Conservation (phyloP, 2,329 filamentous ascomycete species). For the Westerdykella sp. region DNA sequence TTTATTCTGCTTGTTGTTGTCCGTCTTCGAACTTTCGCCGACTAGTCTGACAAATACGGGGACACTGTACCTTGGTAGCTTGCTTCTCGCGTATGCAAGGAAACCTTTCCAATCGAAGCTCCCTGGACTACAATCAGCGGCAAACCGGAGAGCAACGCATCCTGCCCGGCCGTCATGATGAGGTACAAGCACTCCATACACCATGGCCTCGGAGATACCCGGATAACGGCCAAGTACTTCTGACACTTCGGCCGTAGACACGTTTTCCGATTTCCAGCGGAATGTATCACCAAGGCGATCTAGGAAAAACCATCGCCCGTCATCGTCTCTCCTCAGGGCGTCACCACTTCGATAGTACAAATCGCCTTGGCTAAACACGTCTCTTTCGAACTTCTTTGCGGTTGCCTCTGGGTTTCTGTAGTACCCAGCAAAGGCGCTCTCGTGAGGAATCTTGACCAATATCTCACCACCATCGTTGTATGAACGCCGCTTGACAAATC, state of each 20-base stretch:
- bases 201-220: slow-evolving; percentile 40
- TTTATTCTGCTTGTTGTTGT: slow-evolving; percentile 50
- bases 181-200: slow-evolving; percentile 43
- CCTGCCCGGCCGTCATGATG: slow-evolving; percentile 46
- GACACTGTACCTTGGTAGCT: slow-evolving; percentile 64
- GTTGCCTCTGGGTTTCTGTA: slow-evolving; percentile 61
- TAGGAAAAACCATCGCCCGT: slow-evolving; percentile 44
- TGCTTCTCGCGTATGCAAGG: slow-evolving; percentile 15
- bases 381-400: slow-evolving; percentile 45
- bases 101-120: slow-evolving; percentile 23
- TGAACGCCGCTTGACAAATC: slow-evolving; percentile 55
- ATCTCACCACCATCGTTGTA: slow-evolving; percentile 69
- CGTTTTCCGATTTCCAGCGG: slow-evolving; percentile 46
- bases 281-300: slow-evolving; percentile 44
- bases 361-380: slow-evolving; percentile 42
- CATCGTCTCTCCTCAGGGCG: slow-evolving; percentile 37
- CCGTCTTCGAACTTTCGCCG: slow-evolving; percentile 51
- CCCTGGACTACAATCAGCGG: slow-evolving; percentile 30
- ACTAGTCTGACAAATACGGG: slow-evolving; percentile 65
- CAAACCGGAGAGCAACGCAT: slow-evolving; percentile 52
- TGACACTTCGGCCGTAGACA: slow-evolving; percentile 43
- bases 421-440: slow-evolving; percentile 54
- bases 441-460: slow-evolving; percentile 53
- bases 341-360: slow-evolving; percentile 44
- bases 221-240: slow-evolving; percentile 39